Percentiles rank a stretch among this genome's conserved stretches.
phyloP scores from a whole-genome alignment of 257 asterid genomes.

The Solanum rostratum region DNA sequence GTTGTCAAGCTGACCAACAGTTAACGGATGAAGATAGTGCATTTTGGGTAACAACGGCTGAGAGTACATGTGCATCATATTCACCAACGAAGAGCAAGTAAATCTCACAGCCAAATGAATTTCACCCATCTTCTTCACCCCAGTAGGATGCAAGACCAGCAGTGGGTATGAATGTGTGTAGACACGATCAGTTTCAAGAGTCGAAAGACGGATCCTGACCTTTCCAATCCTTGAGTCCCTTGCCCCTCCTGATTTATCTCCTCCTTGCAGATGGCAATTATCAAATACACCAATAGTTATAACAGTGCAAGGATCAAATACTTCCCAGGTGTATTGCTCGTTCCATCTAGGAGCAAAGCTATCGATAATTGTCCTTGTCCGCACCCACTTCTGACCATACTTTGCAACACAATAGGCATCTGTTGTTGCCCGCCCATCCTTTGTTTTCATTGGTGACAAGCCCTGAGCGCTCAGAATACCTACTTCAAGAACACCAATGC shows the following conservation, averaged over 20 bases:
- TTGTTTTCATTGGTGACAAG: slow-evolving; percentile 33
- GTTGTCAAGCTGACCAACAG: slow-evolving; percentile 38
- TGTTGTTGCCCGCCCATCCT: slow-evolving; percentile 33
- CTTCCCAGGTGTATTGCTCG: slow-evolving; percentile 49
- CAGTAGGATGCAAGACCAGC: slow-evolving; percentile 34
- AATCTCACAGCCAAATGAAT: slow-evolving; percentile 40
- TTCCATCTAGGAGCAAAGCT: slow-evolving; percentile 43
- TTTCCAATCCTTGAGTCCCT: slow-evolving; percentile 35
- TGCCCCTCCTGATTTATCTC: slow-evolving; percentile 30
- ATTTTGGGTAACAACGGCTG: slow-evolving; percentile 37
- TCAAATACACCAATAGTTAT: slow-evolving; percentile 42
- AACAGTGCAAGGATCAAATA: slow-evolving; percentile 41
- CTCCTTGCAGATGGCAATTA: slow-evolving; percentile 38
- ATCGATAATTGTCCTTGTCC: slow-evolving; percentile 36
- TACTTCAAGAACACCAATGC: slow-evolving; percentile 37
- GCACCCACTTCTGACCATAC: slow-evolving; percentile 44
- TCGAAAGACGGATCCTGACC: slow-evolving; percentile 42
- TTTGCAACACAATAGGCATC: slow-evolving; percentile 48
- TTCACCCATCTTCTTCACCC: slow-evolving; percentile 49
- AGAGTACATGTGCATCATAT: slow-evolving; percentile 46
- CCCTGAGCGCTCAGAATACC: slow-evolving; percentile 36
- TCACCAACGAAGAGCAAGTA: slow-evolving; percentile 33
- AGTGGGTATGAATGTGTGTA: slow-evolving; percentile 40
- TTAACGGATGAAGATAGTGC: slow-evolving; percentile 36
- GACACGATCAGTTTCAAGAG: slow-evolving; percentile 40